These are phyloP conservation scores for Xylaria digitata DNA, from an alignment of 2,329 filamentous ascomycete species.

Conservation along the genomic window DNA sequence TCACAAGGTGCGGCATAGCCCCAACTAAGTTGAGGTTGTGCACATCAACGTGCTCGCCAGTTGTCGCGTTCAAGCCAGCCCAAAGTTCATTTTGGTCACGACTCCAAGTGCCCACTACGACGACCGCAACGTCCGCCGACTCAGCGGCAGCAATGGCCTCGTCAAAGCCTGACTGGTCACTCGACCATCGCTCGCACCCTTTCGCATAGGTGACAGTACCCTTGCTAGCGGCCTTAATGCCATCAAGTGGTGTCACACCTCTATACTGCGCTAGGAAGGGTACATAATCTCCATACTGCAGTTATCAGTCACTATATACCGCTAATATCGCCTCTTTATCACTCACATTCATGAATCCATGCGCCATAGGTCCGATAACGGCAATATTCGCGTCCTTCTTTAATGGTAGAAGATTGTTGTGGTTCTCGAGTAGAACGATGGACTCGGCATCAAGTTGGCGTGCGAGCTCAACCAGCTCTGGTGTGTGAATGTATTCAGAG, in stretches of 20 bases:
- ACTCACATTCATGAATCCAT: slow-evolving; percentile 75
- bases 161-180: slow-evolving; percentile 72
- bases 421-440: slow-evolving; percentile 70
- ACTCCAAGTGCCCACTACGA: slow-evolving; percentile 80
- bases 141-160: slow-evolving; percentile 74
- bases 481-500: slow-evolving; percentile 69
- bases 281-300: slow-evolving; percentile 78
- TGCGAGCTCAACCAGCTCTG: slow-evolving; percentile 67
- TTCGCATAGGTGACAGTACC: slow-evolving; percentile 73
- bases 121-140: slow-evolving; percentile 76
- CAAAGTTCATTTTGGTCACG: slow-evolving; percentile 79
- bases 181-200: slow-evolving; percentile 79
- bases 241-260: slow-evolving; percentile 76
- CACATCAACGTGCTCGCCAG: slow-evolving; percentile 78
- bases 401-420: slow-evolving; percentile 63
- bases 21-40: slow-evolving; percentile 73
- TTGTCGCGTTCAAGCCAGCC: slow-evolving; percentile 77
- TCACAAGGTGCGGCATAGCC: slow-evolving; percentile 74
- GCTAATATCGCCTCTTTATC: neutral
- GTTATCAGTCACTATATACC: slow-evolving; percentile 14
- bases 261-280: slow-evolving; percentile 71
- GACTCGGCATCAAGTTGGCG: slow-evolving; percentile 73
- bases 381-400: slow-evolving; percentile 75
- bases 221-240: slow-evolving; percentile 70
- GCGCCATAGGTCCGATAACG: slow-evolving; percentile 80